Conservation (phyloP, 495 filamentous ascomycete species). For the Stereocaulon alpinum region DNA sequence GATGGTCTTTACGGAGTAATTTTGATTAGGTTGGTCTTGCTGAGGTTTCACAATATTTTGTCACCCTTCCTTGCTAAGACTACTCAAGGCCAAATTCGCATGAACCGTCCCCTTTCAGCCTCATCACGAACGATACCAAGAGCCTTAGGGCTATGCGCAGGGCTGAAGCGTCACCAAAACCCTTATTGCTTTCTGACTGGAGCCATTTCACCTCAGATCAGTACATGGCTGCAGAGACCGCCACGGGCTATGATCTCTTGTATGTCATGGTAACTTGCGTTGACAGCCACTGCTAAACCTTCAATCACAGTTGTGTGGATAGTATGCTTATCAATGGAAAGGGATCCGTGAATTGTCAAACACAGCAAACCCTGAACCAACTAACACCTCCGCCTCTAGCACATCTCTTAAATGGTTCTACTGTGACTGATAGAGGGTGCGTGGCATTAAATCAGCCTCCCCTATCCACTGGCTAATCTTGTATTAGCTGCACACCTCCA, state of each 20-base stretch:
- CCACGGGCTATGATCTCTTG: conserved; percentile 20
- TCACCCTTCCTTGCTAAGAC: background rate
- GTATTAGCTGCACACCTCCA: conserved; percentile 8
- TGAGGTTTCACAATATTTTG: background rate
- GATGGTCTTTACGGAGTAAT: conserved; percentile 47
- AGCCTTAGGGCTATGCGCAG: conserved; percentile 35
- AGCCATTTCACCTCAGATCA: conserved; percentile 40
- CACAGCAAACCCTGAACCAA: conserved; percentile 20
- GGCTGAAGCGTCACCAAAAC: conserved; percentile 35
- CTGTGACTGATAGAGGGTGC: conserved; percentile 9
- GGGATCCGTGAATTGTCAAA: conserved; percentile 30
- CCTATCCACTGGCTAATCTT: conserved; percentile 13
- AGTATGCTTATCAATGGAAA: conserved; percentile 36
- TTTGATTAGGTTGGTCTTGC: conserved; percentile 28
- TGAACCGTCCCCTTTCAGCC: conserved; percentile 34
- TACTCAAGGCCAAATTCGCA: conserved; percentile 28
- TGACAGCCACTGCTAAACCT: background rate
- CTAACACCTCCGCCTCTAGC: conserved; percentile 4
- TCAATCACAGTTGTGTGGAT: conserved; percentile 25
- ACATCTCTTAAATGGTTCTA: background rate
- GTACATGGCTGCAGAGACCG: conserved; percentile 30
- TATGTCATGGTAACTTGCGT: background rate
- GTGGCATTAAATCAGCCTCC: background rate
- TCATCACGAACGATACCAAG: conserved; percentile 33
- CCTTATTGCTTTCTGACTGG: conserved; percentile 47